phyloP scores from a whole-genome alignment of 495 filamentous ascomycete species.

The Mytilinidion resinicola region DNA sequence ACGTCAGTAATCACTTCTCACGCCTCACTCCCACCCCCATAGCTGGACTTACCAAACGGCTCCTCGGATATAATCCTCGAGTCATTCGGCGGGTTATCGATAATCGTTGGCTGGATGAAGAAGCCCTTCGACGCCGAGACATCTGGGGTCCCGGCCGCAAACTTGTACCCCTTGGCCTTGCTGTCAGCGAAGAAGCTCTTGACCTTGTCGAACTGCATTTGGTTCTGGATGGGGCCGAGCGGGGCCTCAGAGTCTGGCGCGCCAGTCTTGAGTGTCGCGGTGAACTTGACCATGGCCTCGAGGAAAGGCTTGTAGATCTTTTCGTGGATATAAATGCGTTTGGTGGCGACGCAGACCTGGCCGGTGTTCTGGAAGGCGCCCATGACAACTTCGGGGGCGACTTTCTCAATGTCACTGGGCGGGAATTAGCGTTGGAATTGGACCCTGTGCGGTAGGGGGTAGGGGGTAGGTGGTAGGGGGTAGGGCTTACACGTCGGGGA shows the following conservation, averaged over 20 bases:
- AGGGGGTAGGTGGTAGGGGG: background rate
- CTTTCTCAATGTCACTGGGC: conserved; percentile 42
- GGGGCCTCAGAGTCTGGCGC: conserved; percentile 40
- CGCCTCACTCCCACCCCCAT: background rate
- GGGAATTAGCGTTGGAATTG: too few species aligned
- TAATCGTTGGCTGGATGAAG: conserved; percentile 32
- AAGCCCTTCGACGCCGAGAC: conserved; percentile 19
- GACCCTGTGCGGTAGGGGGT: too few species aligned
- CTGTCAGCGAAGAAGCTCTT: conserved; percentile 29
- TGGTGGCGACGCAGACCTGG: conserved; percentile 51
- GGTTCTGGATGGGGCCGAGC: conserved; percentile 54
- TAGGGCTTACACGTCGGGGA: conserved; percentile 44
- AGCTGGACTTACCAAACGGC: conserved; percentile 22
- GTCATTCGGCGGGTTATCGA: conserved; percentile 30
- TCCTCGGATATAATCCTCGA: conserved; percentile 28
- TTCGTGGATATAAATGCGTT: conserved; percentile 60
- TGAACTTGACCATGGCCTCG: conserved; percentile 43
- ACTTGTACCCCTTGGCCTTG: conserved; percentile 23
- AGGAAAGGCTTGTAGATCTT: conserved; percentile 55
- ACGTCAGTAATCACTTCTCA: background rate
- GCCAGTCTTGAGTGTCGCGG: conserved; percentile 44
- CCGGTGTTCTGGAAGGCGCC: conserved; percentile 55
- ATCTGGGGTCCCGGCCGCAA: conserved; percentile 11
- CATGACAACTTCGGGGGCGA: conserved; percentile 45
- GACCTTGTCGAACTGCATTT: conserved; percentile 42